Percentiles rank a stretch among this genome's conserved stretches.
Conservation (phyloP, 441 rosid species). For the Arabidopsis lyrata region DNA sequence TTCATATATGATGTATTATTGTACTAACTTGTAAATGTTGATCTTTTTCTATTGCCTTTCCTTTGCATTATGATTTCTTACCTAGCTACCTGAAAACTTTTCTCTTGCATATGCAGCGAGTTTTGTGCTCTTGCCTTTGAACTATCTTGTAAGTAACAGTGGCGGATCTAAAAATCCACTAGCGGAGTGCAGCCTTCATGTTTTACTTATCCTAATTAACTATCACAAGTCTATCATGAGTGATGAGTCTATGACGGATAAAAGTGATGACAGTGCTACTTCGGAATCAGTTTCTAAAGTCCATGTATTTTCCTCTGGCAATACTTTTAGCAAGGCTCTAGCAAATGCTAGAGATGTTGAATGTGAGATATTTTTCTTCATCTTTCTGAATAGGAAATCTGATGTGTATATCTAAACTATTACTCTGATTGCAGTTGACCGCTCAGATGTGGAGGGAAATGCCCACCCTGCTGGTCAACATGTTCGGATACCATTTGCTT, state of each 20-base stretch:
- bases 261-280: slow-evolving; percentile 66
- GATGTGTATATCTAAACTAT: slow-evolving; percentile 22
- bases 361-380: slow-evolving; percentile 59
- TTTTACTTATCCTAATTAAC: slow-evolving; percentile 89
- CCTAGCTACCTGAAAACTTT: slow-evolving; percentile 9
- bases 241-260: slow-evolving; percentile 65
- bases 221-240: slow-evolving; percentile 70
- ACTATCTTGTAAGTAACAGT: slow-evolving; percentile 76
- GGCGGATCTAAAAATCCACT: slow-evolving; percentile 68
- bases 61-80: slow-evolving; percentile 1
- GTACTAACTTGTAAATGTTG: slow-evolving; percentile 18
- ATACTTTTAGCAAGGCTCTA: slow-evolving; percentile 88
- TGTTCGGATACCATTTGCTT: slow-evolving; percentile 89
- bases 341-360: slow-evolving; percentile 91
- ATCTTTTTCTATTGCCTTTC: slow-evolving; percentile 19
- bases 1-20: slow-evolving; percentile 8
- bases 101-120: slow-evolving; percentile 72
- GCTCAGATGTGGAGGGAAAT: slow-evolving; percentile 83
- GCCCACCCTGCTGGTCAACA: slow-evolving; percentile 60
- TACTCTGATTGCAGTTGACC: slow-evolving; percentile 74
- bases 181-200: slow-evolving; percentile 84
- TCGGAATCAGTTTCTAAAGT: slow-evolving; percentile 71
- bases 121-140: slow-evolving; percentile 84
- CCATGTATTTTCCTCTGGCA: slow-evolving; percentile 64
- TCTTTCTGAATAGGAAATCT: slow-evolving; percentile 14